Evolutionary conservation across 164 flowering plant genomes (phyloP).

Genomic region (Nymphaea colorata): DNA sequence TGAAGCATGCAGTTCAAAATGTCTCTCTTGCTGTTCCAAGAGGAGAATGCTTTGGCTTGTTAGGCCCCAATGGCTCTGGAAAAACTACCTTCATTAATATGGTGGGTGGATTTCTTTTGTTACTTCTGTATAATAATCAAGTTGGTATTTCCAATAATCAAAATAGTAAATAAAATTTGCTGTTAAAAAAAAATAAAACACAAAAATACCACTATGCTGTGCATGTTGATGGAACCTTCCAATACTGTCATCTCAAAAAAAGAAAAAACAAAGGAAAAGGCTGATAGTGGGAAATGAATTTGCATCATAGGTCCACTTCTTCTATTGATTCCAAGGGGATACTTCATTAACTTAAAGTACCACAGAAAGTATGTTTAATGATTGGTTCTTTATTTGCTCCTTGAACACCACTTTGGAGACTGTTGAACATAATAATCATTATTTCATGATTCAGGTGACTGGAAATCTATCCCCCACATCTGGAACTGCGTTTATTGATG

Average conservation of each 20-base stretch:
- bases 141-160: not conserved
- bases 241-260: no score
- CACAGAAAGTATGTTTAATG: no score
- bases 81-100: conserved; percentile 77
- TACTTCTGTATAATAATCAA: not conserved
- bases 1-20: conserved; percentile 58
- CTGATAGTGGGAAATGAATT: no score
- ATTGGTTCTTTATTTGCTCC: no score
- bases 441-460: conserved; percentile 40
- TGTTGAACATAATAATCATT: not conserved
- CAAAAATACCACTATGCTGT: no score
- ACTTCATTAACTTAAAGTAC: no score
- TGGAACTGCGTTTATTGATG: conserved; percentile 53
- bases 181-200: no score
- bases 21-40: conserved; percentile 70
- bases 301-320: no score
- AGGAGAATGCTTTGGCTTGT: conserved; percentile 91
- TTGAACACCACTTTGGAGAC: not conserved
- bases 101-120: conserved; percentile 31
- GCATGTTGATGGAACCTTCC: no score
- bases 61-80: conserved; percentile 95
- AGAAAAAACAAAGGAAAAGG: no score
- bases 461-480: conserved; percentile 66
- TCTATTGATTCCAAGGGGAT: no score
- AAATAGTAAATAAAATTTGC: not conserved